Conservation (phyloP, 257 asterid genomes). For the Coffea canephora region DNA sequence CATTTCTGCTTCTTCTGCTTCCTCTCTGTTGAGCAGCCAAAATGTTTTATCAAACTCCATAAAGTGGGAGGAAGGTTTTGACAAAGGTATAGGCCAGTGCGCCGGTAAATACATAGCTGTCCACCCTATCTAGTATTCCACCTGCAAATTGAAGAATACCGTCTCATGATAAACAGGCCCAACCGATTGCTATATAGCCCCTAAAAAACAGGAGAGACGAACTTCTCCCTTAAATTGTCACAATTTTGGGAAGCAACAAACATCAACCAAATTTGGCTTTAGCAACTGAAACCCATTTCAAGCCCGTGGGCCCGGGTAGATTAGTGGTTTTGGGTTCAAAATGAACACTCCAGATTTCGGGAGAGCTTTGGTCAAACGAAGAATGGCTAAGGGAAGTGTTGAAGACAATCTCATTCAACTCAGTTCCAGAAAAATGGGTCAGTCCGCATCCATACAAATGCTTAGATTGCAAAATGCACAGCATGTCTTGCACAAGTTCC, state of each 20-base stretch:
- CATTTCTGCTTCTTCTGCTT: background rate
- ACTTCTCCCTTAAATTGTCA: background rate
- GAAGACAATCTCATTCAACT: background rate
- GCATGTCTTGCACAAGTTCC: background rate
- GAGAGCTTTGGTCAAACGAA: background rate
- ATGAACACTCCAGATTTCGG: background rate
- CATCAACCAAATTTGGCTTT: background rate
- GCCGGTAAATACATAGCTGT: slow-evolving; percentile 93
- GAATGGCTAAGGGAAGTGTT: background rate
- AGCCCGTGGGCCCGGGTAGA: background rate
- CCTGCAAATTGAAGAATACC: slow-evolving; percentile 41
- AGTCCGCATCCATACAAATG: background rate
- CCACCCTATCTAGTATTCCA: slow-evolving; percentile 88
- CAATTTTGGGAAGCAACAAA: background rate
- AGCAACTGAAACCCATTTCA: background rate
- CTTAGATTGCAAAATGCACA: background rate
- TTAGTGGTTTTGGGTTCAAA: background rate
- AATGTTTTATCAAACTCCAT: slow-evolving; percentile 53
- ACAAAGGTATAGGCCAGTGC: slow-evolving; percentile 90
- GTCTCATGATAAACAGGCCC: background rate
- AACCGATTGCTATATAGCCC: background rate
- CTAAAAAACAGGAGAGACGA: background rate
- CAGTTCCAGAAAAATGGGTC: background rate
- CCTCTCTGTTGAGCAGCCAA: background rate
- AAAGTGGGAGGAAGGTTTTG: slow-evolving; percentile 65